Evolutionary conservation across 192 early-diverging fungal species (phyloP), one percentile per base, ranked within the genome.

Genomic region (Coemansia sp.): DNA sequence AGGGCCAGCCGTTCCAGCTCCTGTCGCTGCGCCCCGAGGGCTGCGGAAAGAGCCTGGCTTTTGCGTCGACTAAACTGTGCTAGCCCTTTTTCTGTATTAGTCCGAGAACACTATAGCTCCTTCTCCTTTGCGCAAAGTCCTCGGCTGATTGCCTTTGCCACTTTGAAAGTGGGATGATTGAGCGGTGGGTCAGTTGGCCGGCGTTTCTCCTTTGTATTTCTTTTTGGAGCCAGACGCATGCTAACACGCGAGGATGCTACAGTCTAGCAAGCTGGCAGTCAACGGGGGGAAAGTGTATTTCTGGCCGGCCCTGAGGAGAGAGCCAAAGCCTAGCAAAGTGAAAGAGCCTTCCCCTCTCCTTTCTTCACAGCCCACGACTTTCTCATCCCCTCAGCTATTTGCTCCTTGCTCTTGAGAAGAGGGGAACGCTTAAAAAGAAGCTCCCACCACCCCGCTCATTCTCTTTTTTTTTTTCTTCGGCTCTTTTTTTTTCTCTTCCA

Each of bases 1-100:
- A 57, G 28, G 67, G 65, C 16, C 65, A 60, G 65, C 71, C 71
- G 36, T 66, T 67, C 68, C 77, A 79, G 71, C 68, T 69, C n/a
- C 57, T 79, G 42, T 43, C 61, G 33, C 61, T 79, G 50, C 39
- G 39, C 8, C 68, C 63, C n/a, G 62, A 79, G 46, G 53, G 53
- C 48, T 60, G 42, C 31, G 61, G 63, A 10, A 37, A 46, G 5
- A 33, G 68, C 46, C 50, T 79, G 67, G 48, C 77, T 3, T 71
- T 79, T 67, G 61, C 76, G 20, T 65, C 76, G 57, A 43, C 71
- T 7, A 63, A 64, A 31, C 50, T 35, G 9, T 79, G 67, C 63
- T 79, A 48, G 59, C 37, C 31, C 21, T n/a, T 46, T 46, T n/a
- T 9, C 31, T 16, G 7, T 31, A 31, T 14, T 31, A 33, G 51